Evolutionary conservation across 2,329 filamentous ascomycete species (phyloP).

Genomic region (Achaetomium macrosporum): DNA sequence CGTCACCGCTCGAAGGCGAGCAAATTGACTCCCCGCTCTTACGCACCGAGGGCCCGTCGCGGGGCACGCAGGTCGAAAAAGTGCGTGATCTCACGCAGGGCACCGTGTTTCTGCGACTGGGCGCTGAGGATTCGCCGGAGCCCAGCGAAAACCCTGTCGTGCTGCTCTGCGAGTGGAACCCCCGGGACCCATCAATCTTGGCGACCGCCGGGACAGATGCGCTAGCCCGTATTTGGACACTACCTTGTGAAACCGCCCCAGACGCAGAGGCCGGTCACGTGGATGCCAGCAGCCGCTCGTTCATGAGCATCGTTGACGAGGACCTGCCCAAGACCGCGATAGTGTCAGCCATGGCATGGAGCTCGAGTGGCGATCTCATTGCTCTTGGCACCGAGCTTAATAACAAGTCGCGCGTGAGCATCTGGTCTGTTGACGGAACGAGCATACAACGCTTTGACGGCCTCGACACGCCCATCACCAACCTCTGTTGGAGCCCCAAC

Average conservation of each 20-base stretch:
- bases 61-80: constrained; percentile 60
- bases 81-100: constrained; percentile 53
- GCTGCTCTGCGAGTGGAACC: constrained; percentile 65
- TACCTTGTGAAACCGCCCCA: constrained; percentile 48
- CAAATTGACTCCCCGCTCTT: constrained; percentile 46
- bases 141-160: constrained; percentile 52
- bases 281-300: constrained; percentile 36
- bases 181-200: constrained; percentile 57
- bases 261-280: constrained; percentile 44
- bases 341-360: constrained; percentile 57
- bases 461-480: constrained; percentile 55
- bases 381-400: constrained; percentile 54
- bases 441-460: constrained; percentile 49
- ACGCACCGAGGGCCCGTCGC: constrained; percentile 56
- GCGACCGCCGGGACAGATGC: constrained; percentile 64
- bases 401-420: constrained; percentile 47
- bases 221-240: constrained; percentile 63
- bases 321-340: constrained; percentile 47
- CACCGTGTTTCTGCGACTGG: constrained; percentile 56
- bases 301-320: constrained; percentile 46
- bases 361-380: constrained; percentile 48
- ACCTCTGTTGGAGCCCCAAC: constrained; percentile 55
- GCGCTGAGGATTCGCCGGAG: constrained; percentile 35
- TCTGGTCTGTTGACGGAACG: constrained; percentile 51
- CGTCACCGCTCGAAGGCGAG: constrained; percentile 57